Base-by-base conservation (phyloP, 1,284 basidiomycete species). In the Neotropicomus parvogracilis region DNA sequence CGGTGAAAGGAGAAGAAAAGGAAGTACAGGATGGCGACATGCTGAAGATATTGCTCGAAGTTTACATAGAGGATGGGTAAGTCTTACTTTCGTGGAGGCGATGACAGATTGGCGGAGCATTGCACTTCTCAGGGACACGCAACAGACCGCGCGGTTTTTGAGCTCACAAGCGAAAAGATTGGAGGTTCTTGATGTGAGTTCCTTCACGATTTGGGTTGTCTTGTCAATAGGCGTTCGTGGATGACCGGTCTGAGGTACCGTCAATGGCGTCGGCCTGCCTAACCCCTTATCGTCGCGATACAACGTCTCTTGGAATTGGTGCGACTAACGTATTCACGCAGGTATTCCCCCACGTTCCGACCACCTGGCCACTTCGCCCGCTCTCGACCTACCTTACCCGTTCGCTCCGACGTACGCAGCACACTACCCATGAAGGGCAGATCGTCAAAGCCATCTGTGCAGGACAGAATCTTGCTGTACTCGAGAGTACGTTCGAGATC, bases 121-220 rank as follows among this genome's bases (percentile, higher is more conserved):
- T 10, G 11, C 31, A 27, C 34, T 39, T 31, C 53, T 38, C 53
- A 83, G 79, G 49, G 74, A 75, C 48, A 60, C 67, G 1, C 76
- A 75, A 13, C 79, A 80, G 19, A 81, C 87, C 0, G 78, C 87
- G 3, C 75, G 75, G 29, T 68, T 95, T 20, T 70, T 95, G 17
- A 85, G 87, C 60, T 81, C 91, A 1, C 91, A 93, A 63, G 86
- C 85, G 3, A 75, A 82, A 53, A 85, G 85, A 59, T 73, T 95
- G 28, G 88, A 94, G 58, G 77, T 83, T 2, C 57, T 83, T 14
- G 86, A 91, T 62, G 90, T 93, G 59, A 59, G 81, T 69, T 16
- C 20, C 38, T 45, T 38, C 40, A 42, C 53, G 38, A 27, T 29
- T 40, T 34, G n/a, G n/a, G 11, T 17, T 17, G 19, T 11, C 7